Percentiles rank a stretch among this genome's conserved stretches.
Evolutionary conservation across 2,329 filamentous ascomycete species (phyloP).

Genomic region (Paramyrothecium roridum): DNA sequence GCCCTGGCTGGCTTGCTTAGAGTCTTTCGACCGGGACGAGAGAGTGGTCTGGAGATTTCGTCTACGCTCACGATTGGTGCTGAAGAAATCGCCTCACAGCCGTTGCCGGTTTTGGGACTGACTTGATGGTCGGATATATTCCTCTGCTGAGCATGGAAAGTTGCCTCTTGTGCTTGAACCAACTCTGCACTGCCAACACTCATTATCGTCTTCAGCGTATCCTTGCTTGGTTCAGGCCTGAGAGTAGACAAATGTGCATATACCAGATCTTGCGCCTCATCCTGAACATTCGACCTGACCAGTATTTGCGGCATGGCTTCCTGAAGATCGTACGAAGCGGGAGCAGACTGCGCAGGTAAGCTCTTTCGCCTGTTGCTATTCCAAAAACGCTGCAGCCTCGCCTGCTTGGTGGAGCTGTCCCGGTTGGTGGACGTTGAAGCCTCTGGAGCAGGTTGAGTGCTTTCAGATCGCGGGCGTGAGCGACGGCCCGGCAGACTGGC

Average conservation of each 20-base stretch:
- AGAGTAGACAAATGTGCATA: constrained; percentile 31
- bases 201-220: constrained; percentile 46
- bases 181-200: constrained; percentile 45
- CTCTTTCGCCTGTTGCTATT: constrained; percentile 14
- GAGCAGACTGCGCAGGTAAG: constrained; percentile 7
- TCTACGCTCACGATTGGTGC: not conserved
- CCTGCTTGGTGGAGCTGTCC: constrained; percentile 1
- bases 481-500: constrained; percentile 1
- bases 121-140: not conserved
- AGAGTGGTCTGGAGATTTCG: not conserved
- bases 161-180: constrained; percentile 1
- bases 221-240: constrained; percentile 39
- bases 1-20: constrained; percentile 2
- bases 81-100: not conserved
- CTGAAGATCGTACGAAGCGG: not conserved
- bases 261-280: constrained; percentile 27
- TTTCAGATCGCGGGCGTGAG: not conserved
- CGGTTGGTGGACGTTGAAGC: not conserved
- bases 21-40: constrained; percentile 3
- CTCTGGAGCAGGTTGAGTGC: not conserved
- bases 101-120: not conserved
- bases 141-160: not conserved
- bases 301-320: not conserved
- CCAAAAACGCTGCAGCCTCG: constrained; percentile 13
- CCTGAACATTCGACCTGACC: constrained; percentile 13